These are phyloP conservation scores for Pseudogymnoascus sp. DNA, from an alignment of 2,329 filamentous ascomycete species.

Conservation along the genomic window DNA sequence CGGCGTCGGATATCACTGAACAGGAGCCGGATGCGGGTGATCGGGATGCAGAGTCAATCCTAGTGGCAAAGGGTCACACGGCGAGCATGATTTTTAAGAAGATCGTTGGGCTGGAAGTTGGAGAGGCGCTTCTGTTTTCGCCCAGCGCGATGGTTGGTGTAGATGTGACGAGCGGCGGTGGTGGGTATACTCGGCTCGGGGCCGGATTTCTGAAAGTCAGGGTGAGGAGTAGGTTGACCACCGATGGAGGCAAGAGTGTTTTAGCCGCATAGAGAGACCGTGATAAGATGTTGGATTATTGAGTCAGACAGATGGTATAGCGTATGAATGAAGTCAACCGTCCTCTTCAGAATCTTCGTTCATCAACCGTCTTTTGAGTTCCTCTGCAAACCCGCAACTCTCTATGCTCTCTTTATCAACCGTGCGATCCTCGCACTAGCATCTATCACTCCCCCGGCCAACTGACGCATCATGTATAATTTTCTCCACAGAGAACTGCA, in stretches of 20 bases:
- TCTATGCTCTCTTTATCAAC: not conserved
- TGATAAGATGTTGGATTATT: not conserved
- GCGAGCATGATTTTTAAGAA: conserved; percentile 31
- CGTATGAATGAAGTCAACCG: not conserved
- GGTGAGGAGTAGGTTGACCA: conserved; percentile 34
- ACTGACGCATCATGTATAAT: not conserved
- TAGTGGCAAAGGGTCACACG: conserved; percentile 16
- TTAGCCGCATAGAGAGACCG: conserved; percentile 20
- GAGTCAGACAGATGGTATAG: not conserved
- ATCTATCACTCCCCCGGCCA: not conserved
- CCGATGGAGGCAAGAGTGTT: conserved; percentile 37
- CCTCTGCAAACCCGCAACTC: not conserved
- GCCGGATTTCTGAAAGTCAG: conserved; percentile 31
- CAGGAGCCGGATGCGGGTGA: conserved; percentile 24
- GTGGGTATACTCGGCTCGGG: conserved; percentile 20
- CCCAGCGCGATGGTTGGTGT: conserved; percentile 35
- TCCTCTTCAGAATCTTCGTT: not conserved
- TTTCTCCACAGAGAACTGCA: not conserved
- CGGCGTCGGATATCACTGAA: conserved; percentile 23
- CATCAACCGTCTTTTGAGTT: not conserved
- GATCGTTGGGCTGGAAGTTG: conserved; percentile 41
- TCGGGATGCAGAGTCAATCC: conserved; percentile 16
- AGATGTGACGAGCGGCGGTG: conserved; percentile 8
- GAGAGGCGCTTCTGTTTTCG: conserved; percentile 42
- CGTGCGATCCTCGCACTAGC: not conserved